Base-by-base conservation (phyloP, 768 basidiomycete genomes). In the Xerocomus spinulosus region DNA sequence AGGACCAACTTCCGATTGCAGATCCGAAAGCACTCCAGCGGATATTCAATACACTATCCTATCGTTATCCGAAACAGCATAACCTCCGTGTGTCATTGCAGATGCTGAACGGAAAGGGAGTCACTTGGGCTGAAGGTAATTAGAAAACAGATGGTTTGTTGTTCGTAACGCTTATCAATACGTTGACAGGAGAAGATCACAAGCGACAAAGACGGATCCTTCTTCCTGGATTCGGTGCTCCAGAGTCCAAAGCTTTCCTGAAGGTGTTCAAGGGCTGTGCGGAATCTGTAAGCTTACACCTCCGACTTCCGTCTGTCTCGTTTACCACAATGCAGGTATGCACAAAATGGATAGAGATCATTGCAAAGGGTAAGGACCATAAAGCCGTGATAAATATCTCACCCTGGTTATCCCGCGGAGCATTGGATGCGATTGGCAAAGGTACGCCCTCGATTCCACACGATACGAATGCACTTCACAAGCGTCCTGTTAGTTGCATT, bases 201-300 rank as follows among this genome's bases (percentile, higher is more conserved):
- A 77, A 68, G 57, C 71, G 81, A 38, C 79, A 81, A 44, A 64
- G 77, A 48, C 79, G 70, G 53, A 69, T 78, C 17, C 73, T 81
- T 69, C 66, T 77, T 41, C 80, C 79, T 3, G 79, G 77, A 4
- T 81, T 82, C 48, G 78, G 79, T 40, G 71, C 59, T 5, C 71
- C 74, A 0, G 77, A 80, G 52, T 71, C 73, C 23, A 79, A 71
- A 45, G 69, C 78, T 0, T 79, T 77, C 49, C 67, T 80, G 9
- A 63, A 69, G 18, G 64, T 80, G 34, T 81, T 81, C 63, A 69
- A 65, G 34, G 68, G 66, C 48, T 73, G 55, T 10, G 68, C 58
- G 1, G 57, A 59, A 44, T 50, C 55, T 21, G 67, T 68, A 34
- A 25, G 56, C 18, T 14, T 18, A 25, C 13, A 4, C 4, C 28